Evolutionary conservation across 768 basidiomycete genomes (phyloP).

Genomic region (Hypholoma sublateritium): DNA sequence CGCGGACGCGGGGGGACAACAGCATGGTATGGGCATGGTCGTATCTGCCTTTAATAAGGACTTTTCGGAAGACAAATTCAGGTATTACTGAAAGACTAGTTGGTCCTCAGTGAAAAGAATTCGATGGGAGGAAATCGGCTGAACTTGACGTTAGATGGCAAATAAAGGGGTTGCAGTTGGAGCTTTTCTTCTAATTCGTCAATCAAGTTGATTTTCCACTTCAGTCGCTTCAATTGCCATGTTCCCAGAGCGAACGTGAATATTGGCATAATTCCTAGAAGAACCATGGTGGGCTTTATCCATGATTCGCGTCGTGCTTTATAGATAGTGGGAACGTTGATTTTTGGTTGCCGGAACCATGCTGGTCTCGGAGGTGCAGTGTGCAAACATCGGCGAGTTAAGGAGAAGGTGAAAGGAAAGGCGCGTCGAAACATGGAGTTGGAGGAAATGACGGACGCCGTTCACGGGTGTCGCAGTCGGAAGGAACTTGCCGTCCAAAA

Average conservation of each 20-base stretch:
- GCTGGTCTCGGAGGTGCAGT: conserved; percentile 12
- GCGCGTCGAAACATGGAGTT: conserved; percentile 16
- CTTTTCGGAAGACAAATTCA: conserved; percentile 88
- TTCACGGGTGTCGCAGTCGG: background rate
- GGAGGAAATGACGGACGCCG: background rate
- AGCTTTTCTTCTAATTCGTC: conserved; percentile 93
- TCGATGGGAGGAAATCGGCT: conserved; percentile 17
- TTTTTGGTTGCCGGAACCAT: conserved; percentile 18
- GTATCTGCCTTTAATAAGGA: conserved; percentile 76
- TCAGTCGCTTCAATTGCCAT: conserved; percentile 91
- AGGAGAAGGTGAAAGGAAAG: conserved; percentile 10
- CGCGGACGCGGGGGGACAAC: conserved; percentile 82
- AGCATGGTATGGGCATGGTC: conserved; percentile 77
- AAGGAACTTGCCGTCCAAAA: conserved; percentile 1
- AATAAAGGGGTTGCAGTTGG: conserved; percentile 67
- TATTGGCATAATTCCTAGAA: conserved; percentile 84
- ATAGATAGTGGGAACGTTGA: conserved; percentile 47
- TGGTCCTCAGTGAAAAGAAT: conserved; percentile 12
- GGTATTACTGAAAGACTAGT: conserved; percentile 68
- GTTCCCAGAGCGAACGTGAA: conserved; percentile 88
- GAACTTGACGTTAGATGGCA: conserved; percentile 86
- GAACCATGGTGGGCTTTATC: conserved; percentile 67
- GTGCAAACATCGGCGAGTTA: conserved; percentile 20
- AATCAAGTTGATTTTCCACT: conserved; percentile 94
- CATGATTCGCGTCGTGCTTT: conserved; percentile 58